Conservation (phyloP, 208 protist genomes). For the Trypanosoma congolense region DNA sequence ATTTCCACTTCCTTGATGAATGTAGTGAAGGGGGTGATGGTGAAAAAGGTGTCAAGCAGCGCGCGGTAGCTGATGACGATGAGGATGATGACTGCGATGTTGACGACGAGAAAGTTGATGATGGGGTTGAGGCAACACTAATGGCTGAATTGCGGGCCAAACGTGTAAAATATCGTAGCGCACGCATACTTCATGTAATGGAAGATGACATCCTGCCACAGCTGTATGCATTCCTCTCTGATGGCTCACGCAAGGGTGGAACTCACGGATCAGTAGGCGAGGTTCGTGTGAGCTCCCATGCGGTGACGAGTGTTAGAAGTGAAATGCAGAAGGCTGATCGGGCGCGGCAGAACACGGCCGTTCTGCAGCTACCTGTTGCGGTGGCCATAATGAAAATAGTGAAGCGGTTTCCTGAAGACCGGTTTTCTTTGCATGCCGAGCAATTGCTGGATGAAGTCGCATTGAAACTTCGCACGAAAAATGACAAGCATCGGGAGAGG, state of each 20-base stretch:
- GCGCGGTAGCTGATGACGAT: not conserved
- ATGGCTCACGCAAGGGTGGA: slow-evolving; percentile 25
- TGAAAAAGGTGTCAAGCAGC: not conserved
- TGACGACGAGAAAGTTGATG: slow-evolving; percentile 33
- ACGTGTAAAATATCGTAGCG: slow-evolving; percentile 43
- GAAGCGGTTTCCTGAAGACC: slow-evolving; percentile 69
- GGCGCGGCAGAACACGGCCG: slow-evolving; percentile 33
- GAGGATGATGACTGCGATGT: slow-evolving; percentile 21
- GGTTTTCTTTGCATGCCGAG: slow-evolving; percentile 70
- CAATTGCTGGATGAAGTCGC: slow-evolving; percentile 77
- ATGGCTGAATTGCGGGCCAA: slow-evolving; percentile 31
- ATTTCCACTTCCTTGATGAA: slow-evolving; percentile 78
- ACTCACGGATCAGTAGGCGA: slow-evolving; percentile 19
- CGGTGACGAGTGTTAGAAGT: slow-evolving; percentile 48
- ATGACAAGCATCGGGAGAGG: slow-evolving; percentile 82
- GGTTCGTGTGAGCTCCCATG: slow-evolving; percentile 50
- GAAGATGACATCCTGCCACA: slow-evolving; percentile 84
- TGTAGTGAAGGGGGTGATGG: slow-evolving; percentile 16
- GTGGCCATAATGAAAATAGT: slow-evolving; percentile 85
- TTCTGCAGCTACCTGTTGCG: slow-evolving; percentile 84
- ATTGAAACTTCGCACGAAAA: slow-evolving; percentile 83
- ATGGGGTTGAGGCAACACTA: slow-evolving; percentile 34
- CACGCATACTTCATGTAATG: slow-evolving; percentile 62
- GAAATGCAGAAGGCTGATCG: slow-evolving; percentile 63
- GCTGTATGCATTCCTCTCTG: slow-evolving; percentile 69